phyloP scores from a whole-genome alignment of 2,329 filamentous ascomycete species.

The Aureobasidium namibiae region DNA sequence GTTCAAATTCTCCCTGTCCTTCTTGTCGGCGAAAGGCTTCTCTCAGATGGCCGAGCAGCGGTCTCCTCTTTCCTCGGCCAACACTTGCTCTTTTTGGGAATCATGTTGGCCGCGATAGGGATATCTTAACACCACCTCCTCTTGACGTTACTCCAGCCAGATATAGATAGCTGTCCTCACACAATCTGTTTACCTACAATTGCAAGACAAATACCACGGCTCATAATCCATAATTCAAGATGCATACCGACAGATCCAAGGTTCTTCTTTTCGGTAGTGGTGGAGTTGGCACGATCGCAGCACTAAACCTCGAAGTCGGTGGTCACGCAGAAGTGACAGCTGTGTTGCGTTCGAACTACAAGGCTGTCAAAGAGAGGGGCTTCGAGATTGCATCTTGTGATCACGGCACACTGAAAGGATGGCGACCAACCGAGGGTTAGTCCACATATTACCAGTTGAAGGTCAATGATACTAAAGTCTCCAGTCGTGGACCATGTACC shows the following conservation, averaged over 20 bases:
- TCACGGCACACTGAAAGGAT: slow-evolving; percentile 43
- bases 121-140: neutral
- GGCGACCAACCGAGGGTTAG: slow-evolving; percentile 33
- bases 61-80: neutral
- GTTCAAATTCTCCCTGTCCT: neutral
- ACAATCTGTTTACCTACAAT: neutral
- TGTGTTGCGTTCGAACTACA: slow-evolving; percentile 50
- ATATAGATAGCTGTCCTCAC: slow-evolving; percentile 3
- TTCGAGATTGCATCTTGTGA: slow-evolving; percentile 50
- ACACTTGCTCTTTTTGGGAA: neutral
- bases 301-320: slow-evolving; percentile 45
- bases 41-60: neutral
- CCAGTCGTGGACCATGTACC: slow-evolving; percentile 43
- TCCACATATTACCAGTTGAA: neutral
- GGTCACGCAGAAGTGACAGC: slow-evolving; percentile 45
- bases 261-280: slow-evolving; percentile 49
- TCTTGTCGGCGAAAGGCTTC: neutral
- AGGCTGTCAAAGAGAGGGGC: slow-evolving; percentile 38
- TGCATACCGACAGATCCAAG: slow-evolving; percentile 15
- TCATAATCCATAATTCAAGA: neutral
- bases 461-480: slow-evolving; percentile 11
- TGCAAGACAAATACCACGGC: neutral
- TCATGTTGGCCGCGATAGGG: slow-evolving; percentile 4
- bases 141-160: neutral
- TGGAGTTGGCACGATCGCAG: slow-evolving; percentile 49